Evolutionary conservation across 805 yeast genomes (phyloP), one percentile per base, ranked within the genome.

Genomic region (Nakazawaea sp.): DNA sequence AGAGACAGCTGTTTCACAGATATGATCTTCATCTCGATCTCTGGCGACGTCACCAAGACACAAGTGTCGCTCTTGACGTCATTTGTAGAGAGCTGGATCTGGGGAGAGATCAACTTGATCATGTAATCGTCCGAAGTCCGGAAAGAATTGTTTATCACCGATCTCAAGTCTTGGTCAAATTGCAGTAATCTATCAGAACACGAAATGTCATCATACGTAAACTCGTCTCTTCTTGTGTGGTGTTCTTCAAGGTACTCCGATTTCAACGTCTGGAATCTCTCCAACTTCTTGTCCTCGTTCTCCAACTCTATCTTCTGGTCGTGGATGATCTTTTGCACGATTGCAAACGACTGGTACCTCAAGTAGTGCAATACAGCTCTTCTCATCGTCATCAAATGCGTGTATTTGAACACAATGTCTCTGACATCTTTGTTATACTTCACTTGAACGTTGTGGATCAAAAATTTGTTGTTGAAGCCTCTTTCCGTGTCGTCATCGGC

Each of bases 351-450:
- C 21, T 66, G 69, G 35, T 72, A 66, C 11, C 70, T 61, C 41
- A 69, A 45, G 28, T 70, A 70, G 35, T 62, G 64, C 1, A 59
- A 45, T 23, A 63, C 56, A 9, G 73, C 71, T 18, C 63, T 59
- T 18, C 74, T 58, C 35, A 68, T 53, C 9, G 64, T 67, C 23
- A 74, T 54, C 32, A 70, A 60, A 40, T 73, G 72, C 18, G 78
- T 52, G 48, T 81, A 85, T 30, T 75, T 70, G 52, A 73, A 70
- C 31, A 86, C 59, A 10, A 73, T 61, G 48, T 87, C 76, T 39
- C 96, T 63, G 8, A 78, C 69, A 3, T 61, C 52, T 43, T 82
- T 78, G 55, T 83, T 81, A 96, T 96, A 88, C 46, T 78, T 82
- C 46, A 88, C 52, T 48, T 79, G 74, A 55, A 86, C 67, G 39